Evolutionary conservation across 2,329 filamentous ascomycete species (phyloP).

Genomic region (Aspergillus caelatus): DNA sequence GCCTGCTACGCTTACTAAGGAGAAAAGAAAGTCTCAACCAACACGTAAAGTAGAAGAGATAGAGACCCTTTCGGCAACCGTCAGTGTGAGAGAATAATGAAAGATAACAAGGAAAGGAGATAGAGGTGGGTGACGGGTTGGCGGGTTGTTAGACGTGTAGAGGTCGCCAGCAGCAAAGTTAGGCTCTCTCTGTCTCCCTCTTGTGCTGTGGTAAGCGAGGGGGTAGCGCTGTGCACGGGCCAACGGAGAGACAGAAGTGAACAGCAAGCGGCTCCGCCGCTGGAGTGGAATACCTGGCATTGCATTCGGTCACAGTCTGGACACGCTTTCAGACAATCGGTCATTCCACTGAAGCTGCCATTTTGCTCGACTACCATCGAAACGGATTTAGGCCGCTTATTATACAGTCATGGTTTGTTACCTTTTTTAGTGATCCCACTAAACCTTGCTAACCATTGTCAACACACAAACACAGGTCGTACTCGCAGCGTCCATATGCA

Average conservation of each 20-base stretch:
- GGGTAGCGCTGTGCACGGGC: slow-evolving; percentile 37
- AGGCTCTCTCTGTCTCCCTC: not conserved
- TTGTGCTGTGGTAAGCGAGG: slow-evolving; percentile 42
- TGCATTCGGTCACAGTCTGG: slow-evolving; percentile 12
- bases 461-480: slow-evolving; percentile 73
- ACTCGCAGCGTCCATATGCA: slow-evolving; percentile 98
- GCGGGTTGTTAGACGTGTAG: slow-evolving; percentile 6
- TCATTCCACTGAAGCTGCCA: slow-evolving; percentile 1
- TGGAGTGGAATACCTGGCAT: slow-evolving; percentile 22
- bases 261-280: slow-evolving; percentile 41
- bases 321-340: slow-evolving; percentile 13
- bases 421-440: not conserved
- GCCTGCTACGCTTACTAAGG: slow-evolving; percentile 2
- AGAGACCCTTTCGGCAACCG: slow-evolving; percentile 1
- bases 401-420: not conserved
- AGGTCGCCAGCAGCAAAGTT: slow-evolving; percentile 19
- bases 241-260: slow-evolving; percentile 38
- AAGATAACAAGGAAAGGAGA: slow-evolving; percentile 8
- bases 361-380: not conserved
- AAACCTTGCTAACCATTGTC: slow-evolving; percentile 21
- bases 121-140: slow-evolving; percentile 13
- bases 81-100: not conserved
- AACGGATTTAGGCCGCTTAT: not conserved
- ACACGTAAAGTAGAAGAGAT: not conserved
- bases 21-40: slow-evolving; percentile 3